Evolutionary conservation across 345 rosid genomes (phyloP).

Genomic region (Bruguiera gymnorhiza): DNA sequence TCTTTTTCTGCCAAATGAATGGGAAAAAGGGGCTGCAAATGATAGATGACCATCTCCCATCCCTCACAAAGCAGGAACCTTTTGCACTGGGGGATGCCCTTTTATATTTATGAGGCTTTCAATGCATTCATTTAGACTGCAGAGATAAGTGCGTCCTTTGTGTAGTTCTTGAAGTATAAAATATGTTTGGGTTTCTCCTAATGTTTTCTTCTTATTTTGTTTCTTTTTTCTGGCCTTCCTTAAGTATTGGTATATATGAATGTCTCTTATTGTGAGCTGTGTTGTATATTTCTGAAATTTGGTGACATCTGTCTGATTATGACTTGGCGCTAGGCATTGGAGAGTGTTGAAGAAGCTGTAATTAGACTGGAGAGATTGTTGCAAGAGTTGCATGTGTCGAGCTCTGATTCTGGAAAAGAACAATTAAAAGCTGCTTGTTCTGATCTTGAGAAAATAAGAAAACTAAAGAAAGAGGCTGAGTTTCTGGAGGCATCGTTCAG

Average conservation of each 20-base stretch:
- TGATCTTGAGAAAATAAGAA: slow-evolving; percentile 92
- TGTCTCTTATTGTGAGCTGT: neutral
- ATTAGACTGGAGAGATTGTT: slow-evolving; percentile 78
- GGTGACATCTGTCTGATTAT: slow-evolving; percentile 12
- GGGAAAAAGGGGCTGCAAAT: no score
- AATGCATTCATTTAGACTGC: no score
- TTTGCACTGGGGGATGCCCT: no score
- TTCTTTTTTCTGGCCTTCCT: no score
- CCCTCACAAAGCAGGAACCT: no score
- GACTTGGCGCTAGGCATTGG: slow-evolving; percentile 66
- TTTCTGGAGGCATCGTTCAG: slow-evolving; percentile 96
- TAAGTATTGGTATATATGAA: neutral
- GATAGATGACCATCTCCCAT: no score
- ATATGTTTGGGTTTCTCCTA: no score
- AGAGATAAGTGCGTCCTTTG: no score
- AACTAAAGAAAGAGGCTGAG: slow-evolving; percentile 97
- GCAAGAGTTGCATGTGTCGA: slow-evolving; percentile 68
- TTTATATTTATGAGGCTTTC: no score
- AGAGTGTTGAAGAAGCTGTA: slow-evolving; percentile 86
- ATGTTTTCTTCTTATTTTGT: no score
- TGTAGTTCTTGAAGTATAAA: no score
- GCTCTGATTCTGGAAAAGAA: slow-evolving; percentile 78
- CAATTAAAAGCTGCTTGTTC: slow-evolving; percentile 91
- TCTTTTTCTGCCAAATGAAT: no score
- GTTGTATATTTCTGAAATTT: slow-evolving; percentile 12